Conservation (phyloP, 169 alveolate genomes). For the Eimeria acervulina region DNA sequence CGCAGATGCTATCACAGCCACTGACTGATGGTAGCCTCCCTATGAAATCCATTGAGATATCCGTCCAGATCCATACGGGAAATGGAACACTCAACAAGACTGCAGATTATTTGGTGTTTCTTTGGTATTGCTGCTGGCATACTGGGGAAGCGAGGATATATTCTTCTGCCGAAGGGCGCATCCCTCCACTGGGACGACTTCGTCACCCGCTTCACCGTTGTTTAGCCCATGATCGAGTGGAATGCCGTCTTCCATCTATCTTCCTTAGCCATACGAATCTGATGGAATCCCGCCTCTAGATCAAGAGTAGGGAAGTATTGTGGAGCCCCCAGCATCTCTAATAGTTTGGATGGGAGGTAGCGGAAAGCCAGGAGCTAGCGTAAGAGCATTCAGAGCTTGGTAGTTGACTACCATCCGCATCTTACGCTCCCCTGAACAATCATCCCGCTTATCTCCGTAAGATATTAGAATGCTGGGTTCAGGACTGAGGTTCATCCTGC, state of each 20-base stretch:
- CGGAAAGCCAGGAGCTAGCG: background rate
- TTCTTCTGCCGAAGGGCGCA: background rate
- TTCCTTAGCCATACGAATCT: background rate
- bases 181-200: background rate
- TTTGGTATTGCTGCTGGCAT: background rate
- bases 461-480: no score
- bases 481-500: no score
- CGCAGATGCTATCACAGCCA: background rate
- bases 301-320: background rate
- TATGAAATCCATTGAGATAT: background rate
- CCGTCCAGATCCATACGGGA: background rate
- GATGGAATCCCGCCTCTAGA: background rate
- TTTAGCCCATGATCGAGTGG: background rate
- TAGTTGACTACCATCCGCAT: background rate
- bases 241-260: background rate
- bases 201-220: background rate
- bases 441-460: background rate
- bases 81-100: background rate
- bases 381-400: background rate
- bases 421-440: background rate
- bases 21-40: background rate
- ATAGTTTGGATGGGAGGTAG: background rate
- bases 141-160: background rate
- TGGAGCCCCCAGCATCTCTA: conserved; percentile 11
- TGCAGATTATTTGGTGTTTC: background rate